Conservation (phyloP, 2,329 filamentous ascomycete genomes). For the Ceratocystis alfenasii region DNA sequence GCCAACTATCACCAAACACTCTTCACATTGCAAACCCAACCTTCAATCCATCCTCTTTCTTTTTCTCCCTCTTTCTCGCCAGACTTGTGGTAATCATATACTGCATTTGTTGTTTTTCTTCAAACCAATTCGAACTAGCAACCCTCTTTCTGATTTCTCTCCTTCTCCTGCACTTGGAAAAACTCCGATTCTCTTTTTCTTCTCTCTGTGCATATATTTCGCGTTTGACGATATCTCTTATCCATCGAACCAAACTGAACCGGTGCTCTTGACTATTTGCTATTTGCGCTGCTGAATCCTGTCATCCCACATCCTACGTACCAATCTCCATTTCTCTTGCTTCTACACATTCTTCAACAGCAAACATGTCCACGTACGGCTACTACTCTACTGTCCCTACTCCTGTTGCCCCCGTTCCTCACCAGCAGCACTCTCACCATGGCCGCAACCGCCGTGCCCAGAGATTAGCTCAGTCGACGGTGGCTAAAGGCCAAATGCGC, state of each 20-base stretch:
- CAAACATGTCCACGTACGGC: slow-evolving; percentile 50
- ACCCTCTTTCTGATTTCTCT: not conserved
- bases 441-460: slow-evolving; percentile 75
- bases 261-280: not conserved
- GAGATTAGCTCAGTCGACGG: slow-evolving; percentile 47
- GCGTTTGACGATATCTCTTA: not conserved
- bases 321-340: not conserved
- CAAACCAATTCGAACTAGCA: not conserved
- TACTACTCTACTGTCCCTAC: slow-evolving; percentile 49
- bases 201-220: slow-evolving; percentile 10
- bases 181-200: not conserved
- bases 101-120: slow-evolving; percentile 8
- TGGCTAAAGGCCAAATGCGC: slow-evolving; percentile 74
- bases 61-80: not conserved
- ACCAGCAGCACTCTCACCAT: slow-evolving; percentile 64
- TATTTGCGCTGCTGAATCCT: slow-evolving; percentile 6
- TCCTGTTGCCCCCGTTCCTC: slow-evolving; percentile 32
- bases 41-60: not conserved
- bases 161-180: slow-evolving; percentile 4
- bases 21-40: not conserved
- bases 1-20: slow-evolving; percentile 7
- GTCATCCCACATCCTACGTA: slow-evolving; percentile 3
- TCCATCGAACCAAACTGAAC: not conserved
- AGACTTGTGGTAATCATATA: not conserved
- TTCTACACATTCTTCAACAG: slow-evolving; percentile 27